Conservation (phyloP, 257 asterid genomes). For the Solanum rostratum region DNA sequence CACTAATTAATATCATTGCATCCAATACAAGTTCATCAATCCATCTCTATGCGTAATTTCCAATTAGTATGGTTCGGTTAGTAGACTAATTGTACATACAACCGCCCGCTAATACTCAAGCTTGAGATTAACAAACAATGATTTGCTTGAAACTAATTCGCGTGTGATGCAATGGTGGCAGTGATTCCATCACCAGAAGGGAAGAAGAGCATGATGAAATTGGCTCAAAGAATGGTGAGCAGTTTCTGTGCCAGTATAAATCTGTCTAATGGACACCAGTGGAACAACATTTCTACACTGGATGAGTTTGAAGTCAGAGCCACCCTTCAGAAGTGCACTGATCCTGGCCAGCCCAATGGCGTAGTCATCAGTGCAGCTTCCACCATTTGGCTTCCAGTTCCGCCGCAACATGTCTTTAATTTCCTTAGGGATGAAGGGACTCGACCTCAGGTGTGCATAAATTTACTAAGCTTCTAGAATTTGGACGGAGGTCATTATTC, state of each 20-base stretch:
- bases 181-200: constrained; percentile 81
- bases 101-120: background rate
- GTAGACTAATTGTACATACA: background rate
- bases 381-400: constrained; percentile 80
- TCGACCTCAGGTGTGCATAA: constrained; percentile 56
- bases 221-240: constrained; percentile 84
- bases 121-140: background rate
- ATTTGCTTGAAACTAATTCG: background rate
- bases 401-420: constrained; percentile 56
- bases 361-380: constrained; percentile 88
- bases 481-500: background rate
- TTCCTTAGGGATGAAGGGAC: constrained; percentile 70
- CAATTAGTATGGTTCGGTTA: background rate
- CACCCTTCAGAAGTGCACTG: constrained; percentile 52
- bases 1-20: background rate
- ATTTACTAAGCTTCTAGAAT: background rate
- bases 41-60: background rate
- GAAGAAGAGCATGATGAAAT: constrained; percentile 85
- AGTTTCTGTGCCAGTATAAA: constrained; percentile 72
- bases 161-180: constrained; percentile 1
- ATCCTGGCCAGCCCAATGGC: constrained; percentile 82
- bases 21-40: background rate
- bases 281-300: constrained; percentile 53
- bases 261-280: constrained; percentile 58
- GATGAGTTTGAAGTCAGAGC: constrained; percentile 73